Evolutionary conservation across 2,329 filamentous ascomycete species (phyloP).

Genomic region (Fusarium pseudocircinatum): DNA sequence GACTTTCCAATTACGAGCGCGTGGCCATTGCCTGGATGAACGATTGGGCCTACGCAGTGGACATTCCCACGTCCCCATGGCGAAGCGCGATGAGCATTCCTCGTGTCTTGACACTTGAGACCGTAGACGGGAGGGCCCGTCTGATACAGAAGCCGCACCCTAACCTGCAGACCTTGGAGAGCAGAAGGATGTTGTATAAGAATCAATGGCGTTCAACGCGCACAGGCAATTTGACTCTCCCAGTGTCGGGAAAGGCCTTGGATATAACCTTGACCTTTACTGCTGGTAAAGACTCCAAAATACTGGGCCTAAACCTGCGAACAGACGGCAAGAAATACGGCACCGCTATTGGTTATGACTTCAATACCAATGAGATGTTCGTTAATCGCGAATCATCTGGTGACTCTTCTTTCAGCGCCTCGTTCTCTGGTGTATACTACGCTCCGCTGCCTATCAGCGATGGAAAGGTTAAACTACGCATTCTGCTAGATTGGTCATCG

Average conservation of each 20-base stretch:
- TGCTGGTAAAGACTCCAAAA: background rate
- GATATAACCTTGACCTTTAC: background rate
- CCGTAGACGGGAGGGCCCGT: fast-evolving
- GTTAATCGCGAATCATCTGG: background rate
- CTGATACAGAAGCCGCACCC: background rate
- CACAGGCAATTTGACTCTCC: background rate
- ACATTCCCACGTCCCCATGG: background rate
- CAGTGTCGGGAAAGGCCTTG: background rate
- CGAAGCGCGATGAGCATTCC: background rate
- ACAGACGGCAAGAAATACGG: background rate
- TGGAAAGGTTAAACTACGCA: background rate
- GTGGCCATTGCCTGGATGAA: background rate
- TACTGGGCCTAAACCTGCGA: background rate
- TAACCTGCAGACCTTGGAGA: background rate
- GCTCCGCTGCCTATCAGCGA: background rate
- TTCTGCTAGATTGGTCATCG: background rate
- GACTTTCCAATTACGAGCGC: background rate
- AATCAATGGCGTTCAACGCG: background rate
- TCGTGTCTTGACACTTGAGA: background rate
- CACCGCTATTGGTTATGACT: background rate
- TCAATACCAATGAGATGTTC: background rate
- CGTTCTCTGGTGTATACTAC: background rate
- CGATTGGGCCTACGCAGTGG: background rate
- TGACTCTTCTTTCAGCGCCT: background rate
- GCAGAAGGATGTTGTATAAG: background rate